These are phyloP conservation scores for Vitis amurensis DNA, from an alignment of 164 flowering plant species.

Conservation along the genomic window DNA sequence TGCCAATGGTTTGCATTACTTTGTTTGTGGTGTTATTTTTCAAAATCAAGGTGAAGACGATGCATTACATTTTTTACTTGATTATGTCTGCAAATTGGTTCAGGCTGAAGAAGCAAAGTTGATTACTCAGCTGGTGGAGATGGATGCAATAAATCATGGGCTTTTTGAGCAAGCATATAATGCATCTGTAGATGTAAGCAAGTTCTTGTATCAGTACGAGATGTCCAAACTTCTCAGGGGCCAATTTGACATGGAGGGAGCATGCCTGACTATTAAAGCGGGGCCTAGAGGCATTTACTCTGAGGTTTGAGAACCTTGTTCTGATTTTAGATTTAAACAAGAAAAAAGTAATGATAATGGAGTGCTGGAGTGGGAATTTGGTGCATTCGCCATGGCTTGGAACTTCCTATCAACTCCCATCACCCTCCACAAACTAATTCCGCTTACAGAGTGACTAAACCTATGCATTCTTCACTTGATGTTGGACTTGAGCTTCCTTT, in stretches of 20 bases:
- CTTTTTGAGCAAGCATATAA: slow-evolving; percentile 80
- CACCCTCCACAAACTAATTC: no score
- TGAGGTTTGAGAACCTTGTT: slow-evolving; percentile 46
- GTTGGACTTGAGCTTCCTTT: no score
- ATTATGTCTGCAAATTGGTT: slow-evolving; percentile 8
- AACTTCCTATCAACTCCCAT: no score
- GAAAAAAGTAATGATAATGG: background rate
- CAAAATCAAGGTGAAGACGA: no score
- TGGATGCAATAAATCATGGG: slow-evolving; percentile 57
- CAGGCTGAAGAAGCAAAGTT: slow-evolving; percentile 93
- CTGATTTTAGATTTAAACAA: background rate
- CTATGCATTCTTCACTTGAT: no score
- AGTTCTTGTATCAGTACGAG: slow-evolving; percentile 74
- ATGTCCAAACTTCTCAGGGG: slow-evolving; percentile 75
- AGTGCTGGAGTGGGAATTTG: no score
- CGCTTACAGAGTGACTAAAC: no score
- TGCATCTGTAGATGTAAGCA: slow-evolving; percentile 66
- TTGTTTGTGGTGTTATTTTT: no score
- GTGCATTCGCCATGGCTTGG: no score
- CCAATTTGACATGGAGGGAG: slow-evolving; percentile 79
- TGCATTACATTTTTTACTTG: background rate
- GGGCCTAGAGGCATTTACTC: slow-evolving; percentile 38
- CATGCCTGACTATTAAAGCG: slow-evolving; percentile 63
- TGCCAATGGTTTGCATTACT: no score
- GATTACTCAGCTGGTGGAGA: slow-evolving; percentile 70